A percentile compares a stretch with the other conserved stretches of the same genome.
These are phyloP conservation scores for Nematocida sp. DNA, from an alignment of 371 early-diverging fungal species.

Conservation along the genomic window DNA sequence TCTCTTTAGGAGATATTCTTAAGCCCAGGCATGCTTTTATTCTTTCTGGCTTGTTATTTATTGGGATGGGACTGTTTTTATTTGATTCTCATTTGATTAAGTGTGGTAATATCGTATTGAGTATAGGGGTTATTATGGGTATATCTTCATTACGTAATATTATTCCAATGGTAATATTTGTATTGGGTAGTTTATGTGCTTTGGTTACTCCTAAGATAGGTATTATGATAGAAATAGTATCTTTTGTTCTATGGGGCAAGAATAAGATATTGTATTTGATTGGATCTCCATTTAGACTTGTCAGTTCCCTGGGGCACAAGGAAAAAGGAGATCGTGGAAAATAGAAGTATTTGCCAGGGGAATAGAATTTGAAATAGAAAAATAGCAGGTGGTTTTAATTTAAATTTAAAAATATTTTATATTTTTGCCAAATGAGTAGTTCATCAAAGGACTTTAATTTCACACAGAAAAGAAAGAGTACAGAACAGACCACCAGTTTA, in stretches of 20 bases:
- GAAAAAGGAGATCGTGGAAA: neutral
- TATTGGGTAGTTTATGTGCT: slow-evolving; percentile 16
- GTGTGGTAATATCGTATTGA: slow-evolving; percentile 12
- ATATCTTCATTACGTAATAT: neutral
- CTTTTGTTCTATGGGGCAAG: neutral
- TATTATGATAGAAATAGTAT: slow-evolving; percentile 4
- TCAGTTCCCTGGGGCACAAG: neutral
- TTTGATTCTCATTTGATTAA: slow-evolving; percentile 18
- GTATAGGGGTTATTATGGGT: neutral
- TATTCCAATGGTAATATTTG: neutral
- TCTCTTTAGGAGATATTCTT: neutral
- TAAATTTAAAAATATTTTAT: slow-evolving; percentile 47
- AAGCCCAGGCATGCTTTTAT: slow-evolving; percentile 13
- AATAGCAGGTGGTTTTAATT: neutral
- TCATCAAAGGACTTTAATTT: too few relatives aligned
- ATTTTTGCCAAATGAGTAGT: slow-evolving; percentile 4
- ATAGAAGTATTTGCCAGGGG: too few relatives aligned
- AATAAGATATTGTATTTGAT: neutral
- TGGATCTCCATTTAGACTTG: neutral
- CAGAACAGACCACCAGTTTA: neutral
- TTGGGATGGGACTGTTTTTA: slow-evolving; percentile 24
- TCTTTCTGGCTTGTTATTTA: slow-evolving; percentile 29
- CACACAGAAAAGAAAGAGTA: slow-evolving; percentile 42
- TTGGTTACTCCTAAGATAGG: neutral
- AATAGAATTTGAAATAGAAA: neutral